Evolutionary conservation across 2,329 filamentous ascomycete species (phyloP).

Genomic region (Coleophoma cylindrospora): DNA sequence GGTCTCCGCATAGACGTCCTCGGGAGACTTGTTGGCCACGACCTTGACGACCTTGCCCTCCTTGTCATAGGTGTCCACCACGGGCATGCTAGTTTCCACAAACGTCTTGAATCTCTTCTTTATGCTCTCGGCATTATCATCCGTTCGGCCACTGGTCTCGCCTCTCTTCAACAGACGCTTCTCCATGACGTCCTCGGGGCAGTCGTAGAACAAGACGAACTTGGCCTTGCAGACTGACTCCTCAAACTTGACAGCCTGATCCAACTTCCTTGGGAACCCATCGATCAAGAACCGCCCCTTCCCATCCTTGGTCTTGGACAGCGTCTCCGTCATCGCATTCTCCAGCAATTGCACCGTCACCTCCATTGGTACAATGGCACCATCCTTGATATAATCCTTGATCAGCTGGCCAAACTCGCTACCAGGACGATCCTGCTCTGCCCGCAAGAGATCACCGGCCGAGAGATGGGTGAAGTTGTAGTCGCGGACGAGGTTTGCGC

Average conservation of each 20-base stretch:
- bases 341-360: slow-evolving; percentile 91
- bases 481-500: slow-evolving; percentile 77
- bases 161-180: slow-evolving; percentile 78
- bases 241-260: slow-evolving; percentile 94
- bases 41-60: slow-evolving; percentile 78
- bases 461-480: slow-evolving; percentile 92
- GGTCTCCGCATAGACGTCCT: slow-evolving; percentile 53
- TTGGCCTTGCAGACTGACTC: slow-evolving; percentile 76
- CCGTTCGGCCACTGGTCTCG: slow-evolving; percentile 84
- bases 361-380: slow-evolving; percentile 97
- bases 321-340: slow-evolving; percentile 78
- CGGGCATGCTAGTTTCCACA: slow-evolving; percentile 94
- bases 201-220: slow-evolving; percentile 92
- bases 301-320: slow-evolving; percentile 42
- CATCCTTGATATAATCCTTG: slow-evolving; percentile 87
- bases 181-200: slow-evolving; percentile 86
- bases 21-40: slow-evolving; percentile 62
- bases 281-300: slow-evolving; percentile 72
- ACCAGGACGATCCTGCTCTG: slow-evolving; percentile 83
- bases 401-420: slow-evolving; percentile 91
- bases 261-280: slow-evolving; percentile 94
- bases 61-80: slow-evolving; percentile 77
- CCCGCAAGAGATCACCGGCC: slow-evolving; percentile 87
- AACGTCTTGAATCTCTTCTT: slow-evolving; percentile 95
- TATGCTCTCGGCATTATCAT: slow-evolving; percentile 95